A percentile compares a stretch with the other conserved stretches of the same genome.
Evolutionary conservation across 768 basidiomycete genomes (phyloP).

Genomic region (Mycena olivaceomarginata): DNA sequence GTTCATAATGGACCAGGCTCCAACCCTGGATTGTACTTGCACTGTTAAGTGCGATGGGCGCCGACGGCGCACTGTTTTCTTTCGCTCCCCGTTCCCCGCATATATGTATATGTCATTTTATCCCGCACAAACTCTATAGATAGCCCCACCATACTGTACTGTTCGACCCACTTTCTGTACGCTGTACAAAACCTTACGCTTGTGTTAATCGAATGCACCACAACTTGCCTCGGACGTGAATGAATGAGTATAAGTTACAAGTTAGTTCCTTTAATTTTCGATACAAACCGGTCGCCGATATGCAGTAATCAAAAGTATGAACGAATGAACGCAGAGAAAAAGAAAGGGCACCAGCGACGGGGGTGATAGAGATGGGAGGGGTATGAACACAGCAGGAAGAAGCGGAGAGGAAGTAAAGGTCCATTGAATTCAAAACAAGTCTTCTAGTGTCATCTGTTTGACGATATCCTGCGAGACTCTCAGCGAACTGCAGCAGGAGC

Average conservation of each 20-base stretch:
- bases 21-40: neutral
- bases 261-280: constrained; percentile 38
- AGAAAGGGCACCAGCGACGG: constrained; percentile 20
- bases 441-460: constrained; percentile 98
- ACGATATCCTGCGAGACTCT: constrained; percentile 88
- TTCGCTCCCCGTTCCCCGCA: constrained; percentile 18
- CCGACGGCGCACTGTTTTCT: neutral
- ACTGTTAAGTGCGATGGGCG: neutral
- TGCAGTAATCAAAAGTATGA: constrained; percentile 33
- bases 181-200: constrained; percentile 16
- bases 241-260: constrained; percentile 26
- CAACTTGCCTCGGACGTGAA: neutral
- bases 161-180: constrained; percentile 10
- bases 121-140: constrained; percentile 23
- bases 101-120: constrained; percentile 33
- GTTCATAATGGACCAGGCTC: constrained; percentile 27
- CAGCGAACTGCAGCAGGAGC: neutral
- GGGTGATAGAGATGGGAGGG: constrained; percentile 36
- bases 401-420: constrained; percentile 32
- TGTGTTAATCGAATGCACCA: constrained; percentile 18
- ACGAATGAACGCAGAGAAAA: constrained; percentile 18
- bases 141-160: constrained; percentile 23
- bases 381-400: constrained; percentile 28
- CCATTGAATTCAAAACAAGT: constrained; percentile 78
- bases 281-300: constrained; percentile 40